A percentile compares a stretch with the other conserved stretches of the same genome.
Conservation (phyloP, 257 asterid genomes). For the Nicotiana paniculata region DNA sequence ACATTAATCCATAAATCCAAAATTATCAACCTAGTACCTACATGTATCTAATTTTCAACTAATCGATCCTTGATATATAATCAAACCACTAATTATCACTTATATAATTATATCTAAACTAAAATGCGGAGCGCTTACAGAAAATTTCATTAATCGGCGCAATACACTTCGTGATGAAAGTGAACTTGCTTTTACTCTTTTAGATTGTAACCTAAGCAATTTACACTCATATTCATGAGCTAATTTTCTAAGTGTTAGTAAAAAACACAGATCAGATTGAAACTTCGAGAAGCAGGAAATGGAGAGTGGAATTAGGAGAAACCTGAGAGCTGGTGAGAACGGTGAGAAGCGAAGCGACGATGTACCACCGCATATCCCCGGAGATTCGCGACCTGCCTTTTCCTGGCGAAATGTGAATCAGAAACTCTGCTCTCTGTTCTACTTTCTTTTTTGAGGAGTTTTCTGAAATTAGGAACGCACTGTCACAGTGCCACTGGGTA, state of each 20-base stretch:
- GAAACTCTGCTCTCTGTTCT: not conserved
- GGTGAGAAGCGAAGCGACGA: conserved; percentile 86
- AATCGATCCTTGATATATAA: not conserved
- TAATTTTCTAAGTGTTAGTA: not conserved
- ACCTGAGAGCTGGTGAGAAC: conserved; percentile 98
- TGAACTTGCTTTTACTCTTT: not conserved
- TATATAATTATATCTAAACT: not conserved
- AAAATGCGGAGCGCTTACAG: not conserved
- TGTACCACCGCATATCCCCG: conserved; percentile 81
- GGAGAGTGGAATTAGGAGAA: not conserved
- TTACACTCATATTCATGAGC: not conserved
- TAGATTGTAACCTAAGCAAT: not conserved
- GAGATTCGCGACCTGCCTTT: not conserved
- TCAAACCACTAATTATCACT: not conserved
- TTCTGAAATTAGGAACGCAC: not conserved
- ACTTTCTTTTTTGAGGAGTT: not conserved
- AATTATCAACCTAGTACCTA: not conserved
- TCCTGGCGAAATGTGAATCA: conserved; percentile 8
- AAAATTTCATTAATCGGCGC: not conserved
- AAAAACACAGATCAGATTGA: not conserved
- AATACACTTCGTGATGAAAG: not conserved
- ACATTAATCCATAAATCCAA: conserved; percentile 13
- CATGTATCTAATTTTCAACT: not conserved
- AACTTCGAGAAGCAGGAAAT: not conserved
- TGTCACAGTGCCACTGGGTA: not conserved